Conservation (phyloP, 2,329 filamentous ascomycete species). For the Epichloe hybrida region DNA sequence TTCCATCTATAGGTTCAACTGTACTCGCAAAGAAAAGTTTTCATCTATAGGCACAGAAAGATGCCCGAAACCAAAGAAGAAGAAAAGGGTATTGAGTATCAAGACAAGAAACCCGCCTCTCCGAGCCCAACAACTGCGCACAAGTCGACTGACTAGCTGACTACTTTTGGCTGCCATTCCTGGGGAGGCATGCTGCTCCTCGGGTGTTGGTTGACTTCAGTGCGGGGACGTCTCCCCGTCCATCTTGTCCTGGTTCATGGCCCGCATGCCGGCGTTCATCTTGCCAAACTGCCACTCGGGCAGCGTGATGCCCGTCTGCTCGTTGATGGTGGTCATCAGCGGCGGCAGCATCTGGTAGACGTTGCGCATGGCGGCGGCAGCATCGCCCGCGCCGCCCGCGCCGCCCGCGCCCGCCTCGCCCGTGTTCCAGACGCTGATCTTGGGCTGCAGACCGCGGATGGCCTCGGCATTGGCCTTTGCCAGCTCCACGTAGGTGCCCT, state of each 20-base stretch:
- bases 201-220: no score
- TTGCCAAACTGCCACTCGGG: constrained; percentile 61
- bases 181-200: no score
- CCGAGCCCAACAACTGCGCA: no score
- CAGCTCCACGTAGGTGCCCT: constrained; percentile 62
- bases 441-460: constrained; percentile 65
- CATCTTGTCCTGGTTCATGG: constrained; percentile 11
- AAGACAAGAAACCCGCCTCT: background rate
- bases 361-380: constrained; percentile 53
- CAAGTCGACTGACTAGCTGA: no score
- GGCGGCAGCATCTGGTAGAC: constrained; percentile 77
- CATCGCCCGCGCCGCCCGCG: no score
- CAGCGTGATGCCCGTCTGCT: constrained; percentile 73
- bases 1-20: background rate
- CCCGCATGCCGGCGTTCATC: constrained; percentile 22
- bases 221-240: no score
- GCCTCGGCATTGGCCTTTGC: constrained; percentile 67
- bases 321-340: constrained; percentile 71
- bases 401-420: constrained; percentile 39
- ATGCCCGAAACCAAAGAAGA: background rate
- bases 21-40: background rate
- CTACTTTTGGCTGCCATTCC: no score
- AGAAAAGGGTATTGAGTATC: background rate
- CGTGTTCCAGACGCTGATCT: constrained; percentile 87
- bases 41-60: no score